Percentiles rank a stretch among this genome's conserved stretches.
Evolutionary conservation across 345 rosid species (phyloP).

Genomic region (Citrus trifoliata): DNA sequence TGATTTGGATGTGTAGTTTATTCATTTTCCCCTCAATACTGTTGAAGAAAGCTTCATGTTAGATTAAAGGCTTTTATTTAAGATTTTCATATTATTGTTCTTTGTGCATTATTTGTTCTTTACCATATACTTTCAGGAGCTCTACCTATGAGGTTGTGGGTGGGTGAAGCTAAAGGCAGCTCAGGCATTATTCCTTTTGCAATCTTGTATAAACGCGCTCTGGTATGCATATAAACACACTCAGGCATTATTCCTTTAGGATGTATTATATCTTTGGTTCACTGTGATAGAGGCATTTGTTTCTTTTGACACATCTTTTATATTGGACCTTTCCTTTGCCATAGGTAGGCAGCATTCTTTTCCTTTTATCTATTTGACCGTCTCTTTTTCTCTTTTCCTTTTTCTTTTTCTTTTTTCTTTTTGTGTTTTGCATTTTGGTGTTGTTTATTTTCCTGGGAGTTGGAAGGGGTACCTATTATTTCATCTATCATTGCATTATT

Average conservation of each 20-base stretch:
- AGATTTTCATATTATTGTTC: neutral
- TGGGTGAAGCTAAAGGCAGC: slow-evolving; percentile 48
- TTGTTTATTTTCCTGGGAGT: neutral
- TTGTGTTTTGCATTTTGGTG: neutral
- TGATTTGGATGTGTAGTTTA: neutral
- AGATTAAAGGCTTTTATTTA: neutral
- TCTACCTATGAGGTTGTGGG: slow-evolving; percentile 56
- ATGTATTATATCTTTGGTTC: neutral
- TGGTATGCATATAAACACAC: slow-evolving; percentile 39
- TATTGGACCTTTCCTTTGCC: neutral
- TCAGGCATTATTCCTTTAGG: slow-evolving; percentile 43
- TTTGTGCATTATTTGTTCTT: neutral
- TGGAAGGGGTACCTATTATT: neutral
- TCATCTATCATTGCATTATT: neutral
- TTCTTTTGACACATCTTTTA: neutral
- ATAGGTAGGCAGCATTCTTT: neutral
- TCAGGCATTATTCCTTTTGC: slow-evolving; percentile 60
- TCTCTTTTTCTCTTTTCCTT: neutral
- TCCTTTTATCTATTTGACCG: neutral
- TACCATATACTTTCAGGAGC: slow-evolving; percentile 48
- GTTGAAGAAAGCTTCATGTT: neutral
- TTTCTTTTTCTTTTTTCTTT: neutral
- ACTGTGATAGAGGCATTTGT: neutral
- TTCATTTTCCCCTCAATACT: neutral
- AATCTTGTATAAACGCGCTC: slow-evolving; percentile 41